These are phyloP conservation scores for Cladosporium phlei DNA, from an alignment of 2,329 filamentous ascomycete species.

Conservation along the genomic window DNA sequence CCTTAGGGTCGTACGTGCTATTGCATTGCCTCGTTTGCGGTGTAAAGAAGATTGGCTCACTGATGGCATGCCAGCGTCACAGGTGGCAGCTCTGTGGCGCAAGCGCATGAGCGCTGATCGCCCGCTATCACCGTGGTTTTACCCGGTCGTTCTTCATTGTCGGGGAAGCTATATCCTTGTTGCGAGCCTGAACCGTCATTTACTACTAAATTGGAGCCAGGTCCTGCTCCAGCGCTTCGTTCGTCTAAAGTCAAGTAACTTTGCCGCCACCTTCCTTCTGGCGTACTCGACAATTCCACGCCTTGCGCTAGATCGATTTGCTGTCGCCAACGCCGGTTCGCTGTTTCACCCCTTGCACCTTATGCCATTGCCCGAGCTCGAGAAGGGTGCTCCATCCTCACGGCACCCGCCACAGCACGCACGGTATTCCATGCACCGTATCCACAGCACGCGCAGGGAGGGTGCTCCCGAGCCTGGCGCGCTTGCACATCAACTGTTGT, in stretches of 20 bases:
- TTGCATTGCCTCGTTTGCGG: slow-evolving; percentile 9
- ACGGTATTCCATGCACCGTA: slow-evolving; percentile 24
- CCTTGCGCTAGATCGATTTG: background rate
- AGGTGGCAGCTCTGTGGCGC: slow-evolving; percentile 22
- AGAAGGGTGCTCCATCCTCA: slow-evolving; percentile 15
- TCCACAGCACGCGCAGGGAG: slow-evolving; percentile 16
- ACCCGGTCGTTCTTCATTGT: slow-evolving; percentile 15
- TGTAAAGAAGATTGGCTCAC: slow-evolving; percentile 10
- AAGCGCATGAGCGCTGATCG: slow-evolving; percentile 28
- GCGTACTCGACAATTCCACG: background rate
- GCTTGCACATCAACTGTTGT: slow-evolving; percentile 14
- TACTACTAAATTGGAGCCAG: slow-evolving; percentile 15
- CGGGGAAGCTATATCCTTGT: slow-evolving; percentile 16
- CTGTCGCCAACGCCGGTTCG: slow-evolving; percentile 13
- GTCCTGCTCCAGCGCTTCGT: slow-evolving; percentile 16
- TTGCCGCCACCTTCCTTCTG: background rate
- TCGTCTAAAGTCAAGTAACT: background rate
- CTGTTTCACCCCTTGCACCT: slow-evolving; percentile 33
- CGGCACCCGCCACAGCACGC: slow-evolving; percentile 20
- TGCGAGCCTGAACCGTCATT: slow-evolving; percentile 4
- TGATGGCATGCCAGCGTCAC: slow-evolving; percentile 25
- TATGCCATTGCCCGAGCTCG: slow-evolving; percentile 23
- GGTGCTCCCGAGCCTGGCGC: slow-evolving; percentile 26
- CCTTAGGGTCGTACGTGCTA: slow-evolving; percentile 10
- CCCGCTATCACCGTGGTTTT: slow-evolving; percentile 14